phyloP scores from a whole-genome alignment of 768 basidiomycete species.

The Thelephora ganbajun region DNA sequence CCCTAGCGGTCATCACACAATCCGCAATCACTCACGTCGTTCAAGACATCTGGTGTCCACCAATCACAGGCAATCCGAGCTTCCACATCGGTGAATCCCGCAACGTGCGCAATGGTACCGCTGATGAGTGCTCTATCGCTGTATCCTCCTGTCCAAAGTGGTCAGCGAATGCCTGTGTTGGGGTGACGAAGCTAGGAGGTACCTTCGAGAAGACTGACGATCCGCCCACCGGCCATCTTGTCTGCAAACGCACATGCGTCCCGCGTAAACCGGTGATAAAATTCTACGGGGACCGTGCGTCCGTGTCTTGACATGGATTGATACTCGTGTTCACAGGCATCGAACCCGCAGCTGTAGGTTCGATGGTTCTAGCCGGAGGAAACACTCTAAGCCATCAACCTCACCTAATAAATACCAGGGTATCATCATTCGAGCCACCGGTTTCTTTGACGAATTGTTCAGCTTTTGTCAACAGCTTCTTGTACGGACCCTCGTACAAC shows the following conservation, averaged over 20 bases:
- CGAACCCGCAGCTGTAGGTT: constrained; percentile 69
- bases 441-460: constrained; percentile 58
- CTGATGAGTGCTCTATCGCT: constrained; percentile 80
- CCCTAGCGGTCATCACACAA: neutral
- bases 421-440: constrained; percentile 49
- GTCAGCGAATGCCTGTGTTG: too few relatives aligned
- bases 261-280: constrained; percentile 71
- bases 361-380: constrained; percentile 1
- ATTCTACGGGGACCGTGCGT: constrained; percentile 77
- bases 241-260: constrained; percentile 59
- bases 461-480: constrained; percentile 49
- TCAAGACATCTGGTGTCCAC: constrained; percentile 53
- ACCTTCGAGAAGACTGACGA: constrained; percentile 88
- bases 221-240: constrained; percentile 44
- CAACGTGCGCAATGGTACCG: constrained; percentile 70
- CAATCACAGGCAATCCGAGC: constrained; percentile 25
- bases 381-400: constrained; percentile 6
- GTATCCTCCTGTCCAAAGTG: neutral
- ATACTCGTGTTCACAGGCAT: constrained; percentile 88
- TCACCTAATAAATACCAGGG: constrained; percentile 79
- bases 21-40: constrained; percentile 29
- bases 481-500: constrained; percentile 57
- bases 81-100: constrained; percentile 38
- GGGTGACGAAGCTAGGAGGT: constrained; percentile 38
- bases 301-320: constrained; percentile 84